Evolutionary conservation across 192 early-diverging fungal species (phyloP).

Genomic region (Backusella circina): DNA sequence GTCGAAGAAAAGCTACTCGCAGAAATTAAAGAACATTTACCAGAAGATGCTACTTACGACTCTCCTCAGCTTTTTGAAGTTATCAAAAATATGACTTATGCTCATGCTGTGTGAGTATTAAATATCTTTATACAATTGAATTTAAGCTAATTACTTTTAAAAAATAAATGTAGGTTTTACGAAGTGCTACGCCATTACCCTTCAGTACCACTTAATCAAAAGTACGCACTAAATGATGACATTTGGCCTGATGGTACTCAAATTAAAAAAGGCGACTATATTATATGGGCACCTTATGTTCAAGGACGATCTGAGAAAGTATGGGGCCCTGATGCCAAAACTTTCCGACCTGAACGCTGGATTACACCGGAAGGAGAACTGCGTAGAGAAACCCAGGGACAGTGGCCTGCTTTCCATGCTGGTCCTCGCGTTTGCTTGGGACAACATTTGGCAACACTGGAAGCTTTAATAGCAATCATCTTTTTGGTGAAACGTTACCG

Average conservation of each 20-base stretch:
- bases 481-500: slow-evolving; percentile 35
- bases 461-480: slow-evolving; percentile 39
- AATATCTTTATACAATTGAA: slow-evolving; percentile 11
- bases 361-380: slow-evolving; percentile 37
- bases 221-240: slow-evolving; percentile 51
- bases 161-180: slow-evolving; percentile 11
- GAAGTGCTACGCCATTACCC: slow-evolving; percentile 68
- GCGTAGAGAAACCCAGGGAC: slow-evolving; percentile 37
- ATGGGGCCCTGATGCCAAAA: slow-evolving; percentile 63
- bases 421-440: slow-evolving; percentile 45
- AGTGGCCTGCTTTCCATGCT: slow-evolving; percentile 57
- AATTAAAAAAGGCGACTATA: slow-evolving; percentile 48
- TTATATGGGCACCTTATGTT: slow-evolving; percentile 49
- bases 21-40: slow-evolving; percentile 33
- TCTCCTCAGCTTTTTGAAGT: slow-evolving; percentile 24
- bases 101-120: slow-evolving; percentile 34
- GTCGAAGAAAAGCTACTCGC: slow-evolving; percentile 41
- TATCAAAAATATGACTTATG: slow-evolving; percentile 35
- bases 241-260: slow-evolving; percentile 59
- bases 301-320: slow-evolving; percentile 50
- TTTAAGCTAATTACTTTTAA: slow-evolving; percentile 23
- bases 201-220: slow-evolving; percentile 57
- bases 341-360: slow-evolving; percentile 68
- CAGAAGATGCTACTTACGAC: slow-evolving; percentile 23
- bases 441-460: slow-evolving; percentile 42